Base-by-base conservation (phyloP, 176 grass and related monocot genomes). In the Triticum urartu region DNA sequence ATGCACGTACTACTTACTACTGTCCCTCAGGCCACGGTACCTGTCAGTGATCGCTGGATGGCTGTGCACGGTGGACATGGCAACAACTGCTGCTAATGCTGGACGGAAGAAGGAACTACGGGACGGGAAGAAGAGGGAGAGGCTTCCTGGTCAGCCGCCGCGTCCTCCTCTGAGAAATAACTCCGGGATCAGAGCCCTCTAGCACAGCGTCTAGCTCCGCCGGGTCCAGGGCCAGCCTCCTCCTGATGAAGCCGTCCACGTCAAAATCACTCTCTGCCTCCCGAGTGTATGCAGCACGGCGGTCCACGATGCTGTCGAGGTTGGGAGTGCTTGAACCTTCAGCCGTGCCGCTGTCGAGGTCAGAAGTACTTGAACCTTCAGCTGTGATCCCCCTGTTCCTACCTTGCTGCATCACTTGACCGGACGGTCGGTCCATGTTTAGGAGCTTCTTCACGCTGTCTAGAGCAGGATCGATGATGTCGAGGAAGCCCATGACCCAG, bases 381-480 rank as follows among this genome's bases (percentile, higher is more conserved):
- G 17, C 60, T 18, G 59, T 48, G 34, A 59, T 68, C 47, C 28
- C 24, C 76, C 26, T 26, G 26, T 26, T 26, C 26, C 26, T 26
- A 26, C 18, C 74, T 21, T 75, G 72, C 61, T 72, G 58, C 50
- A 7, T 66, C 20, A 48, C 35, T 6, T 73, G 68, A 28, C 76
- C 79, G 4, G 88, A 89, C 25, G 68, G 73, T 70, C 86, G 92
- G 79, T 95, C 90, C 30, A 92, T 83, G 76, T 95, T 94, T 56
- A 98, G 61, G 54, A 98, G 87, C 66, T 88, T 83, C 84, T 98
- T 98, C 63, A 98, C 88, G 61, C 88, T 92, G 84, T 94, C 93
- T 42, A 98, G 87, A 67, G 96, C 96, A 52, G 96, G 96, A 84
- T 98, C 96, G 9, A 98, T 95, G 85, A 98, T 87, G 75, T 98